These are phyloP conservation scores for Ogataea ganodermae DNA, from an alignment of 805 yeast species.

Conservation along the genomic window DNA sequence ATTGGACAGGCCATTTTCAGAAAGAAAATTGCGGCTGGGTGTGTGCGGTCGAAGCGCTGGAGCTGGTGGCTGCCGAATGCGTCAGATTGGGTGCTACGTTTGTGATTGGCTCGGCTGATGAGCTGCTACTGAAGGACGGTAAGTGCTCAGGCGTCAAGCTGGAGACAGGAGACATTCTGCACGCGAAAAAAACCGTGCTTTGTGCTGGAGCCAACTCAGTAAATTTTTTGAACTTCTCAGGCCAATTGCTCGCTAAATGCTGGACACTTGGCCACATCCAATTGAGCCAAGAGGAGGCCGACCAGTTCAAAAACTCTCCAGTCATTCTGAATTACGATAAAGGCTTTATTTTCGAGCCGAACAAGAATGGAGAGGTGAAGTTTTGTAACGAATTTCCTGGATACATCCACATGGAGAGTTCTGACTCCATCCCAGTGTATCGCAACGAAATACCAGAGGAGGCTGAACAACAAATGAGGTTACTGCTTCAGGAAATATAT, in stretches of 20 bases:
- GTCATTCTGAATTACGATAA: conserved; percentile 40
- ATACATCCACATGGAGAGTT: conserved; percentile 29
- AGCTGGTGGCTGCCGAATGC: conserved; percentile 32
- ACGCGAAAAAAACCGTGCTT: conserved; percentile 33
- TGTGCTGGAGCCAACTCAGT: conserved; percentile 42
- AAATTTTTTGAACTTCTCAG: conserved; percentile 37
- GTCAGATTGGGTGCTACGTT: conserved; percentile 36
- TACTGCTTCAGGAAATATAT: conserved; percentile 33
- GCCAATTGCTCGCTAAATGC: conserved; percentile 41
- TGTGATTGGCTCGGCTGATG: conserved; percentile 28
- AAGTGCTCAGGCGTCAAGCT: conserved; percentile 32
- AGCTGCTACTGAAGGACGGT: conserved; percentile 18
- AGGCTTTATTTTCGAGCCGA: conserved; percentile 47
- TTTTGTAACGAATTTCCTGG: conserved; percentile 45
- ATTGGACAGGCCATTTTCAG: conserved; percentile 38
- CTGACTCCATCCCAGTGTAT: conserved; percentile 34
- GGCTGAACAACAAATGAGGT: conserved; percentile 36
- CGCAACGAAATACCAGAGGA: conserved; percentile 34
- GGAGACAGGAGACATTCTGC: conserved; percentile 27
- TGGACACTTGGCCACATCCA: conserved; percentile 45
- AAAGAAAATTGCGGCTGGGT: conserved; percentile 40
- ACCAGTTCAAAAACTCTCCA: conserved; percentile 34
- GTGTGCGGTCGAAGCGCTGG: conserved; percentile 36
- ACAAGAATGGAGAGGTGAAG: conserved; percentile 36
- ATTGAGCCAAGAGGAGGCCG: conserved; percentile 37